Conservation (phyloP, 2,329 filamentous ascomycete species). For the Clonostachys byssicola region DNA sequence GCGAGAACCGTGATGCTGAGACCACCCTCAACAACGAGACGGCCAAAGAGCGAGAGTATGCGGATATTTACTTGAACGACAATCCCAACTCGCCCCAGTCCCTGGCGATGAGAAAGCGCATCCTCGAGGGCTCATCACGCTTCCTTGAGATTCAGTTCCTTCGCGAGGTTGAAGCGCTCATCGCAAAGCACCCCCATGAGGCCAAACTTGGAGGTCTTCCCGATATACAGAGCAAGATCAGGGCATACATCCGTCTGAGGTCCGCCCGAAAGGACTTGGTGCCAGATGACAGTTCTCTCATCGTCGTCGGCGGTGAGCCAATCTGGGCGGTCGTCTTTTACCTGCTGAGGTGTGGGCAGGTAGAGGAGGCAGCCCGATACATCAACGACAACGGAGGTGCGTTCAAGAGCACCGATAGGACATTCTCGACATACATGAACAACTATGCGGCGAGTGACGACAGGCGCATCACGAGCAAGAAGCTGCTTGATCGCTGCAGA, state of each 20-base stretch:
- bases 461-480: conserved; percentile 65
- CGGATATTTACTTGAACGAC: conserved; percentile 73
- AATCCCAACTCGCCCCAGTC: conserved; percentile 59
- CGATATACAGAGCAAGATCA: conserved; percentile 83
- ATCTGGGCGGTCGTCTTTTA: conserved; percentile 96
- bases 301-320: conserved; percentile 77
- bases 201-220: conserved; percentile 87
- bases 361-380: conserved; percentile 81
- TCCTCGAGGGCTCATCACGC: conserved; percentile 72
- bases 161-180: conserved; percentile 68
- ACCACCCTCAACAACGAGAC: conserved; percentile 57
- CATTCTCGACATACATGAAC: conserved; percentile 83
- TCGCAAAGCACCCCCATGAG: conserved; percentile 81
- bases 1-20: conserved; percentile 61
- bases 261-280: conserved; percentile 78
- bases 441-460: conserved; percentile 77
- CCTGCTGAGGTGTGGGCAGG: conserved; percentile 78
- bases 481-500: conserved; percentile 81
- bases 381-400: conserved; percentile 74
- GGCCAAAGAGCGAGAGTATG: conserved; percentile 72
- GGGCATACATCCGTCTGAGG: conserved; percentile 83
- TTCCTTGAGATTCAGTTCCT: conserved; percentile 83
- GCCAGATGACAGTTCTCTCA: conserved; percentile 56
- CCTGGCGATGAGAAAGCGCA: conserved; percentile 69
- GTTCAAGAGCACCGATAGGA: conserved; percentile 87